These are phyloP conservation scores for Fusarium sp. DNA, from an alignment of 2,329 filamentous ascomycete species.

Conservation along the genomic window DNA sequence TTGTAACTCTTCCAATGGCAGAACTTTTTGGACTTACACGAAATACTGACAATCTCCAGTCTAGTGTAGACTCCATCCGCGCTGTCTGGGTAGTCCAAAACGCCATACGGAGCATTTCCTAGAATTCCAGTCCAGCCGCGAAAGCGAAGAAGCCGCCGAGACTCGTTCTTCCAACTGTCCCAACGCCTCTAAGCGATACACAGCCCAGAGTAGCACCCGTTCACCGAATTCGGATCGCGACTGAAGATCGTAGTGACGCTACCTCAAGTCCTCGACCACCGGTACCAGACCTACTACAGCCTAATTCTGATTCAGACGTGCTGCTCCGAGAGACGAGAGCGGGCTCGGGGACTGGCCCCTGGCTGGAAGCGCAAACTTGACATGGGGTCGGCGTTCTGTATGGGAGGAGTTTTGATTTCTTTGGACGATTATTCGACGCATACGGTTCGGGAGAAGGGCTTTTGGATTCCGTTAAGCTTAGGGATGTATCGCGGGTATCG, in stretches of 20 bases:
- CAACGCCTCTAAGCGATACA: neutral
- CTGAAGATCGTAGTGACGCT: neutral
- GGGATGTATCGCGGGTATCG: neutral
- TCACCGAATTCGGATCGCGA: neutral
- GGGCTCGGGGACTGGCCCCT: neutral
- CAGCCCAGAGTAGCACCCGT: neutral
- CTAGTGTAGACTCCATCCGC: neutral
- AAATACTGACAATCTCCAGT: neutral
- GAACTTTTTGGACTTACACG: neutral
- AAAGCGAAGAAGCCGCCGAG: neutral
- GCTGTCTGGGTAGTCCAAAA: neutral
- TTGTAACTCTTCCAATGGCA: too few species aligned
- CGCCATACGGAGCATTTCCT: neutral
- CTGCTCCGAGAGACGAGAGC: neutral
- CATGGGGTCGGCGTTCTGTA: neutral
- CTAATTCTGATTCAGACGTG: neutral
- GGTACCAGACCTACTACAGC: neutral
- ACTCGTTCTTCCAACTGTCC: accelerated
- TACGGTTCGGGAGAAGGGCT: neutral
- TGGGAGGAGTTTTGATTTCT: neutral
- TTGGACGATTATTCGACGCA: neutral
- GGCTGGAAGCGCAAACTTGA: neutral
- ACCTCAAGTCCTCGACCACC: neutral
- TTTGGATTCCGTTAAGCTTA: neutral
- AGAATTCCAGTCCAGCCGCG: accelerated